These are phyloP conservation scores for Penicillium concentricum DNA, from an alignment of 2,329 filamentous ascomycete genomes.

Conservation along the genomic window DNA sequence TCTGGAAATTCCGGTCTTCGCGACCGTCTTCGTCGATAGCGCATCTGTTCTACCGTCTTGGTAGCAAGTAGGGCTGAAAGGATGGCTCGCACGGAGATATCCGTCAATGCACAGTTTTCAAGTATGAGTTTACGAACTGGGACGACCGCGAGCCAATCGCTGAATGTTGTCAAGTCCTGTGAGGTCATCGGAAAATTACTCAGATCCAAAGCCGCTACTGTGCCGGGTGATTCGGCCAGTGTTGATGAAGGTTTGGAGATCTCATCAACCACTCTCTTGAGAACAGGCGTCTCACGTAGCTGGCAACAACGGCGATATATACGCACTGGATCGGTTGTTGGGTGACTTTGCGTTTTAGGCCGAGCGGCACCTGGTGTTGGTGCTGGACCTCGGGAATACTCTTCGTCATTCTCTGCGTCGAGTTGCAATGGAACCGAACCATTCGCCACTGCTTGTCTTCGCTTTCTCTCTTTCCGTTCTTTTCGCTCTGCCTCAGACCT, in stretches of 20 bases:
- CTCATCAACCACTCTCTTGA: conserved; percentile 89
- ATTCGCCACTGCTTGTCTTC: conserved; percentile 81
- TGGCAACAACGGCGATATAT: conserved; percentile 96
- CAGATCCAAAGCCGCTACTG: conserved; percentile 78
- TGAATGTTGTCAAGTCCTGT: conserved; percentile 79
- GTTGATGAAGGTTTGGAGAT: conserved; percentile 70
- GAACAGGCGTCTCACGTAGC: conserved; percentile 83
- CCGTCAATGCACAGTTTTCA: conserved; percentile 81
- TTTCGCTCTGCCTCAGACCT: conserved; percentile 89
- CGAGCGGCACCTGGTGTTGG: conserved; percentile 33
- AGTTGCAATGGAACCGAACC: conserved; percentile 84
- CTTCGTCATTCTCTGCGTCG: conserved; percentile 64
- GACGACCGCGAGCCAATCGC: conserved; percentile 91
- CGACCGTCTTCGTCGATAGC: conserved; percentile 46
- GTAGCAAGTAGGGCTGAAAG: conserved; percentile 82
- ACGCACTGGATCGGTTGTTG: conserved; percentile 85
- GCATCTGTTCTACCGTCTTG: conserved; percentile 62
- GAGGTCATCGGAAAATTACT: conserved; percentile 81
- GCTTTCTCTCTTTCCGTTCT: conserved; percentile 84
- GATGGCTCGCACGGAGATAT: conserved; percentile 83
- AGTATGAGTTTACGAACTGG: conserved; percentile 82
- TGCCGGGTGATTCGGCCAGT: conserved; percentile 64
- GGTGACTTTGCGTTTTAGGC: conserved; percentile 61
- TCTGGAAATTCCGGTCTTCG: conserved; percentile 38
- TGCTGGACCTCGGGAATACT: conserved; percentile 44